These are phyloP conservation scores for Prunus mira DNA, from an alignment of 306 rosid species.

Conservation along the genomic window DNA sequence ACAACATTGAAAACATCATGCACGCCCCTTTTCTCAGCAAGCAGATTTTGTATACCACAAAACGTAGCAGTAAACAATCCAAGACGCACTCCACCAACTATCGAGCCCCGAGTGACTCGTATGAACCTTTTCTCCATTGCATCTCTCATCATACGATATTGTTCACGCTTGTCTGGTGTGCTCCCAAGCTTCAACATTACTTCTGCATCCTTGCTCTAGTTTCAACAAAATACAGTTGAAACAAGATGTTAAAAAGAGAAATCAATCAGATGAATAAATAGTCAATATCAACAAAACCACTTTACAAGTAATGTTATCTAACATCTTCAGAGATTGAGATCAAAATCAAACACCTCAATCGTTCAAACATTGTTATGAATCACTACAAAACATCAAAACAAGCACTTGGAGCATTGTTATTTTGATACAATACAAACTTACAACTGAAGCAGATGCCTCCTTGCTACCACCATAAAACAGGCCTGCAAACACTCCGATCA, in stretches of 20 bases:
- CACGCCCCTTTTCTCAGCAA: conserved; percentile 83
- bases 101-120: conserved; percentile 76
- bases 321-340: no score
- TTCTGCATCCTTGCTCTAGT: conserved; percentile 94
- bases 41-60: conserved; percentile 66
- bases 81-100: conserved; percentile 85
- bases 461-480: conserved; percentile 94
- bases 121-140: conserved; percentile 96
- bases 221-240: not conserved
- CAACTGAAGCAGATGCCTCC: conserved; percentile 93
- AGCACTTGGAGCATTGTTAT: conserved; percentile 6
- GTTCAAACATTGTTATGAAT: not conserved
- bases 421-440: conserved; percentile 37
- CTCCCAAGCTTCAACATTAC: conserved; percentile 90
- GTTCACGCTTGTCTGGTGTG: conserved; percentile 88
- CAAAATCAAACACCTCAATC: not conserved
- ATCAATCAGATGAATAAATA: not conserved
- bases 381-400: not conserved
- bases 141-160: conserved; percentile 86
- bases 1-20: conserved; percentile 79
- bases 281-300: not conserved
- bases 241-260: not conserved
- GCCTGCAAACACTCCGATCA: conserved; percentile 86
- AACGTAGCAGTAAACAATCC: conserved; percentile 91
- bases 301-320: no score